Evolutionary conservation across 2,329 filamentous ascomycete species (phyloP).

Genomic region (Aspergillus sergii): DNA sequence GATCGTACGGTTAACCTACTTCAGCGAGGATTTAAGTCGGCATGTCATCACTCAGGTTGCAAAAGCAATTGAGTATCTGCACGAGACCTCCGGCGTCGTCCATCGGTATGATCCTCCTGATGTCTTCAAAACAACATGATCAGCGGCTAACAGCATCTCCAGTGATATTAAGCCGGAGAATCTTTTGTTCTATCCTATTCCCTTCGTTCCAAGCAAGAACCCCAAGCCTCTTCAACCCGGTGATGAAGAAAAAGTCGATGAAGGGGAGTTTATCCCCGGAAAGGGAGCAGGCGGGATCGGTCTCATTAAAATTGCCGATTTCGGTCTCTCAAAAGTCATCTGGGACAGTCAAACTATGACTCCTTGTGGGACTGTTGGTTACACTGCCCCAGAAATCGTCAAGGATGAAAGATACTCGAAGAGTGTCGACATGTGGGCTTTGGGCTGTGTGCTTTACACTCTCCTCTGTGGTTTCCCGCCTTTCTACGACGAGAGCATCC

Average conservation of each 20-base stretch:
- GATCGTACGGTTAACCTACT: conserved; percentile 96
- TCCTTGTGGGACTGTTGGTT: conserved; percentile 97
- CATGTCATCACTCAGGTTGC: conserved; percentile 96
- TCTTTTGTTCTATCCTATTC: conserved; percentile 85
- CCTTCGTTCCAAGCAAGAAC: conserved; percentile 75
- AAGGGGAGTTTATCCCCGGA: conserved; percentile 86
- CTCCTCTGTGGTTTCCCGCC: conserved; percentile 96
- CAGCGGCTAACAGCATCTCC: background rate
- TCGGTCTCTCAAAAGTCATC: conserved; percentile 94
- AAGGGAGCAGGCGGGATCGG: conserved; percentile 88
- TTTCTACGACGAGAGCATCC: conserved; percentile 98
- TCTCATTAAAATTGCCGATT: conserved; percentile 95
- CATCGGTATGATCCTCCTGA: conserved; percentile 71
- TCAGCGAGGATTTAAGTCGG: conserved; percentile 91
- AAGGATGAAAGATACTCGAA: conserved; percentile 99
- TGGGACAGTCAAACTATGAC: conserved; percentile 99
- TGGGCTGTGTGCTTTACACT: conserved; percentile 96
- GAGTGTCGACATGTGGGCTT: conserved; percentile 98
- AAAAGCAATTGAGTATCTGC: conserved; percentile 89
- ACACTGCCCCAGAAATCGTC: conserved; percentile 97
- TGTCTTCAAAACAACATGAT: background rate
- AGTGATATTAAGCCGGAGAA: conserved; percentile 90
- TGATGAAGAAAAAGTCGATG: conserved; percentile 95
- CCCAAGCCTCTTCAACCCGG: conserved; percentile 82
- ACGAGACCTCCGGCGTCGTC: conserved; percentile 92